Base-by-base conservation (phyloP, 768 basidiomycete species). In the Suillus americanus region DNA sequence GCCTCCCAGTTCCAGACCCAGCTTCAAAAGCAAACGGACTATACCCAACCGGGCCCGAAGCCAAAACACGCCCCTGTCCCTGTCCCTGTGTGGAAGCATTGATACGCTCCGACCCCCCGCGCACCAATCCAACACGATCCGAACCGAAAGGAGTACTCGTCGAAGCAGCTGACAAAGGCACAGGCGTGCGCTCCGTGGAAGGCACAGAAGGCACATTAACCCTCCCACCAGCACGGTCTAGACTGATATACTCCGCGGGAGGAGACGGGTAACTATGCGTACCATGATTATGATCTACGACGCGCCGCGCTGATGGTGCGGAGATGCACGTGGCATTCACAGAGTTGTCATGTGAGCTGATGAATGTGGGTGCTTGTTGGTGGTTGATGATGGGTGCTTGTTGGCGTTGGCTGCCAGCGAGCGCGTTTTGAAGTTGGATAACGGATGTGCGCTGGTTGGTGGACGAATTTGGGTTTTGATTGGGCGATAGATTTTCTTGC, bases 181-280 rank as follows among this genome's bases (percentile, higher is more conserved):
- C 48, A 3, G 25, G 3, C 3, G 48, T 1, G 25, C 48, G 48
- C 13, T 28, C 48, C 14, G 23, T 25, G 25, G 50, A 50, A 50
- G 50, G 14, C 28, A 50, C 46, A 10, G n/a, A 40, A 20, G 33
- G 60, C 54, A 43, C 41, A 56, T 60, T 60, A 33, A 25, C 14
- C 10, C 7, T 50, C 4, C 10, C 45, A 41, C 16, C 40, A 41
- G 6, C 40, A 28, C 25, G 28, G 20, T 23, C 62, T 18, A 63
- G 60, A 63, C 20, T 56, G 3, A 57, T 60, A 57, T 54, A 62
- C n/a, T 76, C 71, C 2, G 45, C 54, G 13, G 77, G 77, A 0
- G 76, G 76, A 35, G 75, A 74, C 54, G 75, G 71, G 62, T 76
- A 73, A 51, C n/a, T 37, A n/a, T 7, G 28, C 8, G 6, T 41